A percentile compares a stretch with the other conserved stretches of the same genome.
Conservation (phyloP, 1,284 basidiomycete genomes). For the Waitea zeae region DNA sequence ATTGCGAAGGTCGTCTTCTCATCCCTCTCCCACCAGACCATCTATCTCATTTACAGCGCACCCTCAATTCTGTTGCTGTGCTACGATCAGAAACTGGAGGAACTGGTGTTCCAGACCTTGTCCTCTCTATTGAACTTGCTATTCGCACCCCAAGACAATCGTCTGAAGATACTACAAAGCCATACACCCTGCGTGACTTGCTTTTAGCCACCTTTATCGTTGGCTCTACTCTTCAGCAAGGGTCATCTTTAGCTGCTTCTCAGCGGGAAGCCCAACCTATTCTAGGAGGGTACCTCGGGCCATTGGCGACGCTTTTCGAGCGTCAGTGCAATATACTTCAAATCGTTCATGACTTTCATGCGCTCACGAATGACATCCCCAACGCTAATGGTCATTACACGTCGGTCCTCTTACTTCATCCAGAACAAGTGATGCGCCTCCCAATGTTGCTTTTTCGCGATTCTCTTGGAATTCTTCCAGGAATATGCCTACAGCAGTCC, state of each 20-base stretch:
- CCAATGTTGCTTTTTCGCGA: constrained; percentile 18
- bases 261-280: too few species aligned
- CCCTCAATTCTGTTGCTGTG: constrained; percentile 25
- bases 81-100: constrained; percentile 14
- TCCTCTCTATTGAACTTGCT: constrained; percentile 17
- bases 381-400: constrained; percentile 20
- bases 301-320: too few species aligned
- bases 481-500: constrained; percentile 12
- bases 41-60: constrained; percentile 20
- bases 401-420: constrained; percentile 23
- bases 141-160: constrained; percentile 6
- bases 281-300: too few species aligned
- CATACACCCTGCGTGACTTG: background rate
- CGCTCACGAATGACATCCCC: too few species aligned
- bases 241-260: too few species aligned
- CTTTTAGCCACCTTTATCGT: background rate
- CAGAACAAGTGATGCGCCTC: constrained; percentile 21
- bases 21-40: constrained; percentile 15
- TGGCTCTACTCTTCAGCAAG: too few species aligned
- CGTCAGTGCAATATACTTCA: too few species aligned
- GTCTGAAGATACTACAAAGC: too few species aligned
- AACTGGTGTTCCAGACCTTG: constrained; percentile 17
- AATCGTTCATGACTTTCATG: too few species aligned
- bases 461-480: constrained; percentile 18
- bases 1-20: background rate